phyloP scores from a whole-genome alignment of 2,329 filamentous ascomycete species.

The Lanzia echinophila region DNA sequence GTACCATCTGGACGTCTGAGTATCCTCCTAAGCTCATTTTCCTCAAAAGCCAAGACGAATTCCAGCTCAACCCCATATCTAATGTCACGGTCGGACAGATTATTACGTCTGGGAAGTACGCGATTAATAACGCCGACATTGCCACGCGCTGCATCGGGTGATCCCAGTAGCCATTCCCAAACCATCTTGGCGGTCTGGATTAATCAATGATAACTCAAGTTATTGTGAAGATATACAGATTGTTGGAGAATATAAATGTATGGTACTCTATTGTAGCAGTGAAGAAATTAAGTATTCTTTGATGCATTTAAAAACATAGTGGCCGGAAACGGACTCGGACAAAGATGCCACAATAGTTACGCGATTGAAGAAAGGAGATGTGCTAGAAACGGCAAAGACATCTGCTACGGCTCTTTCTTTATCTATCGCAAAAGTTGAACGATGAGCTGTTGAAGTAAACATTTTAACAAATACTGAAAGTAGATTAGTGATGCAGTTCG shows the following conservation, averaged over 20 bases:
- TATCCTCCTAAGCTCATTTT: slow-evolving; percentile 14
- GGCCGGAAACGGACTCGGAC: slow-evolving; percentile 4
- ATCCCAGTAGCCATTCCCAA: not conserved
- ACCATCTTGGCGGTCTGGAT: not conserved
- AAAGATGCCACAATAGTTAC: not conserved
- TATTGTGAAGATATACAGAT: not conserved
- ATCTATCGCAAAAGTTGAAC: no score
- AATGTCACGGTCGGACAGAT: no score
- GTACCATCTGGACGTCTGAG: slow-evolving; percentile 1
- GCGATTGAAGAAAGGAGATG: not conserved
- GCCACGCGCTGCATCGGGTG: not conserved
- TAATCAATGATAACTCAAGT: not conserved
- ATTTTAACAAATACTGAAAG: no score
- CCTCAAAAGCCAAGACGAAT: slow-evolving; percentile 21
- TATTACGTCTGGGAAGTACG: no score
- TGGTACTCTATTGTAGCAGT: not conserved
- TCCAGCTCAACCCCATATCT: slow-evolving; percentile 22
- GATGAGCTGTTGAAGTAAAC: no score
- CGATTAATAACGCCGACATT: no score
- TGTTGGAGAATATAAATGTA: not conserved
- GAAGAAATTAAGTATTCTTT: slow-evolving; percentile 1
- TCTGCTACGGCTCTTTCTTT: no score
- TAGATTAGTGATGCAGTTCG: no score
- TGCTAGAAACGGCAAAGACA: no score
- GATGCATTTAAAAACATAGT: not conserved